Base-by-base conservation (phyloP, 768 basidiomycete genomes). In the Leccinum aurantiacum region DNA sequence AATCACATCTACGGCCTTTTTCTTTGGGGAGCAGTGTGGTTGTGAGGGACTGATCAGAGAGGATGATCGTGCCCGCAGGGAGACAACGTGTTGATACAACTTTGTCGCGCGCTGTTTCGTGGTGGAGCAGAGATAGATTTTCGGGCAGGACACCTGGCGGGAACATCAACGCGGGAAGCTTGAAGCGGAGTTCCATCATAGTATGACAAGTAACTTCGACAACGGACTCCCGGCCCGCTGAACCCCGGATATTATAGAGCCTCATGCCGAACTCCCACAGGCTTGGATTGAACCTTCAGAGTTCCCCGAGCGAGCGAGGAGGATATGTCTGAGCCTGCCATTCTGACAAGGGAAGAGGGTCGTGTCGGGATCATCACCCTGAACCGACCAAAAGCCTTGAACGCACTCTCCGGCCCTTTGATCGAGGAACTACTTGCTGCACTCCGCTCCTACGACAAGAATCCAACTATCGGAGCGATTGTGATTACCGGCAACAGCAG, bases 401-500 rank as follows among this genome's bases (percentile, higher is more conserved):
- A 96, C 70, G 95, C 96, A 10, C 79, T 98, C 52, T 87, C 82
- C 64, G 79, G 84, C n/a, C 82, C 86, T 1, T 75, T 98, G 60
- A 88, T 97, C 71, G 74, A 77, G 8, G 91, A 94, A 73, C 79
- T 98, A 47, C 93, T 95, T 70, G 74, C 81, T 17, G 92, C 92
- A 6, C 75, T 96, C 35, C 78, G 72, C 35, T 79, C 81, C 38
- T 84, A 87, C 15, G 90, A 95, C 65, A 76, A 71, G 19, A 91
- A 96, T 71, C 80, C 84, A 24, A 71, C 77, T 2, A 78, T 95
- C 57, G 85, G 91, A 55, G 92, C 92, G 1, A 84, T 98, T 64
- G 92, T 98, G n/a, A 71, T 98, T 58, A 97, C 94, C 0, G 96
- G 96, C 1, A 90, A 86, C 37, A 88, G 89, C 61, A 89, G 82